Evolutionary conservation across 2,329 filamentous ascomycete species (phyloP).

Genomic region (Pezicula neosporulosa): DNA sequence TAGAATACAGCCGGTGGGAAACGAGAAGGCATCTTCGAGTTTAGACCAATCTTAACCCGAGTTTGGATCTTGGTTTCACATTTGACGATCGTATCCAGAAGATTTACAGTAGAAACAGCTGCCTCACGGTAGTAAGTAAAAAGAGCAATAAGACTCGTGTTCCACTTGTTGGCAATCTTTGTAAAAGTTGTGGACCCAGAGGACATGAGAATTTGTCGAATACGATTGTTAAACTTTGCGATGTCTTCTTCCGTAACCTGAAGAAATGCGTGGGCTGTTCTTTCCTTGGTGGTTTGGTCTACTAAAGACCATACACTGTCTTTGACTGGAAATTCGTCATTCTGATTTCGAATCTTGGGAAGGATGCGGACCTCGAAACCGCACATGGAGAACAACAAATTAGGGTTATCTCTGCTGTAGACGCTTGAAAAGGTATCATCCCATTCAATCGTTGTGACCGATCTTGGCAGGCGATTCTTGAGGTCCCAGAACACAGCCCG

Average conservation of each 20-base stretch:
- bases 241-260: slow-evolving; percentile 98
- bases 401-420: slow-evolving; percentile 97
- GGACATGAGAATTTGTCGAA: slow-evolving; percentile 97
- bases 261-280: slow-evolving; percentile 94
- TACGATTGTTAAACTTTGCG: slow-evolving; percentile 98
- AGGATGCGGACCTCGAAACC: slow-evolving; percentile 96
- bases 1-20: slow-evolving; percentile 99
- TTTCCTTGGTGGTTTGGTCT: slow-evolving; percentile 93
- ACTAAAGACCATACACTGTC: slow-evolving; percentile 98
- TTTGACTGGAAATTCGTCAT: slow-evolving; percentile 95
- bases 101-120: slow-evolving; percentile 88
- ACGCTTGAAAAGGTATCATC: slow-evolving; percentile 98
- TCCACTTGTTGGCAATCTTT: slow-evolving; percentile 99
- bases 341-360: slow-evolving; percentile 90
- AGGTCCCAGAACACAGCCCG: slow-evolving; percentile 98
- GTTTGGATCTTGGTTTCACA: slow-evolving; percentile 99
- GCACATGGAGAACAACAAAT: slow-evolving; percentile 94
- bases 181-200: slow-evolving; percentile 99
- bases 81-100: slow-evolving; percentile 97
- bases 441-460: slow-evolving; percentile 97
- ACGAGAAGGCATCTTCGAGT: slow-evolving; percentile 98
- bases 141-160: slow-evolving; percentile 91
- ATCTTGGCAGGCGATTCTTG: slow-evolving; percentile 92
- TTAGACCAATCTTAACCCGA: slow-evolving; percentile 95
- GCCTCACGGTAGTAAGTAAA: slow-evolving; percentile 99